phyloP scores from a whole-genome alignment of 768 basidiomycete species.

The Mycena floridula region DNA sequence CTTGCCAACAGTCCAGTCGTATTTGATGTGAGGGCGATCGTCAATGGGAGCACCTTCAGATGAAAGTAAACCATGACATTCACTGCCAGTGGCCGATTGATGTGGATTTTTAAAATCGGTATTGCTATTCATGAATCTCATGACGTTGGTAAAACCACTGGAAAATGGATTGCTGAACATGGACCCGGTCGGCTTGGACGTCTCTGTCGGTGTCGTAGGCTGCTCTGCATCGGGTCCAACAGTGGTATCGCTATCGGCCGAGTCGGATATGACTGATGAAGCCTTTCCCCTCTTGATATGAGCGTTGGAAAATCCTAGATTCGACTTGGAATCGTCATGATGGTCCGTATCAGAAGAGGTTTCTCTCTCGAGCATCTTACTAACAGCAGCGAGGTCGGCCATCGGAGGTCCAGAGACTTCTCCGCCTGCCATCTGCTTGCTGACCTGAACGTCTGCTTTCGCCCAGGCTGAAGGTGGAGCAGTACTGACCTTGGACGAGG shows the following conservation, averaged over 20 bases:
- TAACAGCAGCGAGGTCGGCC: slow-evolving; percentile 15
- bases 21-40: slow-evolving; percentile 77
- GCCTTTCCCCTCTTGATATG: slow-evolving; percentile 32
- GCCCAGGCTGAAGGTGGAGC: slow-evolving; percentile 42
- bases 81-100: slow-evolving; percentile 28
- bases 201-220: background rate
- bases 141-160: slow-evolving; percentile 48
- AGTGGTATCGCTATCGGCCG: slow-evolving; percentile 30
- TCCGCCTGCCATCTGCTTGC: slow-evolving; percentile 43
- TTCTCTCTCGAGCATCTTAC: slow-evolving; percentile 30
- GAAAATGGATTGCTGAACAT: slow-evolving; percentile 45
- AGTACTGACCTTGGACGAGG: slow-evolving; percentile 8
- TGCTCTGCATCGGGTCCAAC: slow-evolving; percentile 15
- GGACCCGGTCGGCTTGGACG: slow-evolving; percentile 23
- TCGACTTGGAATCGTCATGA: slow-evolving; percentile 13
- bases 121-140: slow-evolving; percentile 48
- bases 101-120: slow-evolving; percentile 24
- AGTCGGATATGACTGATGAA: slow-evolving; percentile 30
- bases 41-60: slow-evolving; percentile 40
- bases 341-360: slow-evolving; percentile 12
- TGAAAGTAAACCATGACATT: slow-evolving; percentile 45
- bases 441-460: slow-evolving; percentile 54
- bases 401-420: slow-evolving; percentile 25
- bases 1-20: slow-evolving; percentile 74
- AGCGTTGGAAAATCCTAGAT: slow-evolving; percentile 24